Evolutionary conservation across 805 yeast genomes (phyloP).

Genomic region (Wickerhamomyces chaumierensis): DNA sequence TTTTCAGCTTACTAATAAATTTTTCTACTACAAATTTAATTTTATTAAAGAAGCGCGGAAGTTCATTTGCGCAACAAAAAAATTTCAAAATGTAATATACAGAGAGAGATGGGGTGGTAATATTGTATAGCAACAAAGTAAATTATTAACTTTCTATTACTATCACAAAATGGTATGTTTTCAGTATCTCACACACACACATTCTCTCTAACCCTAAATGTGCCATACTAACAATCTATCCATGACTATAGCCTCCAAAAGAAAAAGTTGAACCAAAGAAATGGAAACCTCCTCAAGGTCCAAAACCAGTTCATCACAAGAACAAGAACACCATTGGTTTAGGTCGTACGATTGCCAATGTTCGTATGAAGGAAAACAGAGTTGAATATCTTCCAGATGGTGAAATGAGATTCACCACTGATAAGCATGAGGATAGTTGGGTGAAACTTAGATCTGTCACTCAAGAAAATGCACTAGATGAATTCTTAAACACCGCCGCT

Average conservation of each 20-base stretch:
- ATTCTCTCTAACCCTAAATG: no score
- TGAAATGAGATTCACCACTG: slow-evolving; percentile 80
- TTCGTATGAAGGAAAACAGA: slow-evolving; percentile 56
- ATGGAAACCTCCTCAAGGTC: slow-evolving; percentile 87
- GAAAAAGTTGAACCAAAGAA: slow-evolving; percentile 43
- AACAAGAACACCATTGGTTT: slow-evolving; percentile 77
- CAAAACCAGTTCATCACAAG: slow-evolving; percentile 78
- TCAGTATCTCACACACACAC: no score
- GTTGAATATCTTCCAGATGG: slow-evolving; percentile 74
- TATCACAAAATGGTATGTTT: no score
- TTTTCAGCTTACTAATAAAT: no score
- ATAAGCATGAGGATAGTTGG: slow-evolving; percentile 76
- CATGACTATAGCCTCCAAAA: neutral
- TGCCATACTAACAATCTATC: neutral
- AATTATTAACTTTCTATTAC: no score
- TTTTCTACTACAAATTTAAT: no score
- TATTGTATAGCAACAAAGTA: no score
- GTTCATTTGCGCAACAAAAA: no score
- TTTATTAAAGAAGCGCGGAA: no score
- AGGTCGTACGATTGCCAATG: slow-evolving; percentile 74
- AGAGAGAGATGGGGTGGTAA: no score
- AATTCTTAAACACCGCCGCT: slow-evolving; percentile 89
- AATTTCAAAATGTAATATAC: no score
- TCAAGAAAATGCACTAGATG: slow-evolving; percentile 89
- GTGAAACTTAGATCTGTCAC: slow-evolving; percentile 88